Conservation (phyloP, 495 filamentous ascomycete species). For the Penicillium egyptiacum region DNA sequence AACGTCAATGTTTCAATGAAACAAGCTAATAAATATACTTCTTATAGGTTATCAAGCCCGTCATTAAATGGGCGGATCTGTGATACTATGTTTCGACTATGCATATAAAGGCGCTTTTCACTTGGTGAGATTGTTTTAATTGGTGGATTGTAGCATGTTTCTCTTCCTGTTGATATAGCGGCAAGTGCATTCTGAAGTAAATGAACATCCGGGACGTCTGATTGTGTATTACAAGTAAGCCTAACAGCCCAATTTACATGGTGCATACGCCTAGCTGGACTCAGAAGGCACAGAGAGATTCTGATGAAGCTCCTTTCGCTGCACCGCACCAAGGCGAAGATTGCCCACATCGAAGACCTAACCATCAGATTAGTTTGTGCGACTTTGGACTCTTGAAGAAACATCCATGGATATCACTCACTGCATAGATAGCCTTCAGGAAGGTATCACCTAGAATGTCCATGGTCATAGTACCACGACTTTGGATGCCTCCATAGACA, state of each 20-base stretch:
- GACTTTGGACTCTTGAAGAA: neutral
- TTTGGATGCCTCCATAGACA: slow-evolving; percentile 76
- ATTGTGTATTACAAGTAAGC: neutral
- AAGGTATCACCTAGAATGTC: slow-evolving; percentile 76
- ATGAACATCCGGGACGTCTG: too few relatives aligned
- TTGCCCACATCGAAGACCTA: slow-evolving; percentile 76
- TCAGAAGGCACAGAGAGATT: slow-evolving; percentile 33
- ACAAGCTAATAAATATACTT: neutral
- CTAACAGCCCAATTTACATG: neutral
- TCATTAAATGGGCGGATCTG: slow-evolving; percentile 21
- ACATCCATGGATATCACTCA: slow-evolving; percentile 45
- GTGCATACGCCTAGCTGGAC: slow-evolving; percentile 6
- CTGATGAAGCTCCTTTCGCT: slow-evolving; percentile 59
- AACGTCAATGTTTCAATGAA: too few relatives aligned
- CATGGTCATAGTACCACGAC: slow-evolving; percentile 61
- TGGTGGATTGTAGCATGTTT: neutral
- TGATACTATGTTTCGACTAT: neutral
- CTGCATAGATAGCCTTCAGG: slow-evolving; percentile 73
- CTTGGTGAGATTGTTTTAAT: neutral
- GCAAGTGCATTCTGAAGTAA: too few relatives aligned
- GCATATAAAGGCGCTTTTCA: neutral
- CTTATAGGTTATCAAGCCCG: slow-evolving; percentile 21
- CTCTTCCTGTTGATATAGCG: neutral
- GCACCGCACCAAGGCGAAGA: slow-evolving; percentile 66
- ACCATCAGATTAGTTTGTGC: neutral